Evolutionary conservation across 2,329 filamentous ascomycete genomes (phyloP).

Genomic region (Aphanocladium album): DNA sequence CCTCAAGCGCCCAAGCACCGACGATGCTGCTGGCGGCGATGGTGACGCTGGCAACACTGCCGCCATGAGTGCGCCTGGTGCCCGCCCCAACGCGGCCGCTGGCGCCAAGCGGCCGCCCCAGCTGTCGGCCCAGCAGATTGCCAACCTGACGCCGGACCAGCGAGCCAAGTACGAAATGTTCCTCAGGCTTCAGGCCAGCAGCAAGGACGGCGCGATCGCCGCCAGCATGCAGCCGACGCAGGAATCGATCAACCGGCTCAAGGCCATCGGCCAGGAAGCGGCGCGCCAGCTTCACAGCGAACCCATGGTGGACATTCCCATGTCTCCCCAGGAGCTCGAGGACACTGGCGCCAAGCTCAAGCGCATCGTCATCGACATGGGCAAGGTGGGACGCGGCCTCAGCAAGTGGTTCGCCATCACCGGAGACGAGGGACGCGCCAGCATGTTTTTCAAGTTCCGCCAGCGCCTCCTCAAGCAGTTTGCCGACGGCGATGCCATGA

Average conservation of each 20-base stretch:
- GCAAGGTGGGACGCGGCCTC: slow-evolving; percentile 40
- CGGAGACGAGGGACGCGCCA: slow-evolving; percentile 44
- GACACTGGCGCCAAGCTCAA: slow-evolving; percentile 42
- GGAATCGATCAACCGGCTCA: slow-evolving; percentile 29
- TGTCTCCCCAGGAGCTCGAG: slow-evolving; percentile 39
- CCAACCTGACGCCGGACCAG: slow-evolving; percentile 40
- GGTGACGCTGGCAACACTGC: slow-evolving; percentile 21
- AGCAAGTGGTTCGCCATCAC: slow-evolving; percentile 44
- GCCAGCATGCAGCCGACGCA: slow-evolving; percentile 13
- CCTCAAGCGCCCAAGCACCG: slow-evolving; percentile 46
- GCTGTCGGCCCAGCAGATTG: slow-evolving; percentile 31
- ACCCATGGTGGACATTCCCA: slow-evolving; percentile 39
- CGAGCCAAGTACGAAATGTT: slow-evolving; percentile 39
- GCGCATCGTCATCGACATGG: slow-evolving; percentile 37
- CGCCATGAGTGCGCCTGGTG: slow-evolving; percentile 12
- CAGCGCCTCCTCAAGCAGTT: slow-evolving; percentile 51
- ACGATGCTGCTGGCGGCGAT: slow-evolving; percentile 40
- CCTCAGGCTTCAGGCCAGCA: slow-evolving; percentile 26
- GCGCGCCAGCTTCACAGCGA: slow-evolving; percentile 34
- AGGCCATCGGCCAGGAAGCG: slow-evolving; percentile 35
- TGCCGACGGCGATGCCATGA: slow-evolving; percentile 42
- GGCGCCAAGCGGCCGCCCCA: slow-evolving; percentile 20
- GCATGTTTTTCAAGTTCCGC: slow-evolving; percentile 51
- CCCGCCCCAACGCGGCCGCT: slow-evolving; percentile 17
- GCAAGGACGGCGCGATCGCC: slow-evolving; percentile 13